These are phyloP conservation scores for Ophiosphaerella korrae DNA, from an alignment of 2,329 filamentous ascomycete species.

Conservation along the genomic window DNA sequence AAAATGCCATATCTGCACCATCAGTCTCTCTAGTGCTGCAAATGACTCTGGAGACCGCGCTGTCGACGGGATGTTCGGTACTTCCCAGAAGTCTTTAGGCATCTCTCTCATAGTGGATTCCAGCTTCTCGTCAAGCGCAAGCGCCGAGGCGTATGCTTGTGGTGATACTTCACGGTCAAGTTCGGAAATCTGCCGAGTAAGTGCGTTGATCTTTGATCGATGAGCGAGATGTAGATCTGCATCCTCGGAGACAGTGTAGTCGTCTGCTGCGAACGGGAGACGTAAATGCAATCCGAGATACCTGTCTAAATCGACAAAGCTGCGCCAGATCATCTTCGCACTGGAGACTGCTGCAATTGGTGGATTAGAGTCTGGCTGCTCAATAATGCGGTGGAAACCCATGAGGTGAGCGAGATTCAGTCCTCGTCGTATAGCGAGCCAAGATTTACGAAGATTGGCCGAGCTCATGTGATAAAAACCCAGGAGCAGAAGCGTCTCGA, in stretches of 20 bases:
- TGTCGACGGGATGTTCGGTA: conserved; percentile 42
- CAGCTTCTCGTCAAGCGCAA: conserved; percentile 40
- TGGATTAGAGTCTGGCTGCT: conserved; percentile 21
- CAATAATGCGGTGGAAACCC: conserved; percentile 44
- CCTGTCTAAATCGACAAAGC: conserved; percentile 38
- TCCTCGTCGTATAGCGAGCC: conserved; percentile 41
- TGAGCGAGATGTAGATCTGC: conserved; percentile 27
- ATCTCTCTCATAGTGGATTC: conserved; percentile 36
- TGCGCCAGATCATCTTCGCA: conserved; percentile 37
- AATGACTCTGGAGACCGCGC: conserved; percentile 37
- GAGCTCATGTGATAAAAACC: conserved; percentile 37
- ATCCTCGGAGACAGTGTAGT: conserved; percentile 32
- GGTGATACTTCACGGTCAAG: conserved; percentile 37
- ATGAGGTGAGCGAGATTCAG: conserved; percentile 44
- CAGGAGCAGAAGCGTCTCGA: conserved; percentile 41
- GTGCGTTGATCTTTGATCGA: conserved; percentile 26
- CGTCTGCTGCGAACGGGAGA: conserved; percentile 41
- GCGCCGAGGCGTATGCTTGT: conserved; percentile 38
- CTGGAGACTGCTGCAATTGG: conserved; percentile 32
- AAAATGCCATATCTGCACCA: conserved; percentile 45
- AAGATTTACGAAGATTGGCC: conserved; percentile 39
- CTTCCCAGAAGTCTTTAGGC: conserved; percentile 44
- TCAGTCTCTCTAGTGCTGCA: conserved; percentile 33
- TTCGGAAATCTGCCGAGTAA: conserved; percentile 33
- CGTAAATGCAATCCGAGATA: conserved; percentile 43